These are phyloP conservation scores for Botrytis cinerea DNA, from an alignment of 2,329 filamentous ascomycete species.

Conservation along the genomic window DNA sequence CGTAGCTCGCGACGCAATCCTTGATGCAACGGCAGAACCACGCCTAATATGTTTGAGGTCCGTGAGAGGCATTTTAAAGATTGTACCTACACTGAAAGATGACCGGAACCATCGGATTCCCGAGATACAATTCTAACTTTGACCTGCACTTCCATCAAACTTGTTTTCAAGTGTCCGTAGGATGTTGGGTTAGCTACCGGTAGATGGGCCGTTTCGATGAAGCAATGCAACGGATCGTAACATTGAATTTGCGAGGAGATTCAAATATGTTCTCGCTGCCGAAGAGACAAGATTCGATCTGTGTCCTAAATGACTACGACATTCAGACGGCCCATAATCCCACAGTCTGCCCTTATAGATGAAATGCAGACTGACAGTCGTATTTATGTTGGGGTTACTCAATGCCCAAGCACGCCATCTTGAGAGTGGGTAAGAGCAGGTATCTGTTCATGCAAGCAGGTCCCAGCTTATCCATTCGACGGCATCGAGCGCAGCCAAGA, in stretches of 20 bases:
- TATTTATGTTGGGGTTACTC: not conserved
- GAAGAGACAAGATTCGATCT: not conserved
- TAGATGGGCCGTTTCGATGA: not conserved
- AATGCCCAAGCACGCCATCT: not conserved
- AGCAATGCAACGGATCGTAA: not conserved
- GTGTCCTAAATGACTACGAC: not conserved
- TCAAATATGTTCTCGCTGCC: not conserved
- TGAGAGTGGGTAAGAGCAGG: not conserved
- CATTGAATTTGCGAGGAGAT: not conserved
- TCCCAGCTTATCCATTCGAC: not conserved
- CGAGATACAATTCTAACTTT: not conserved
- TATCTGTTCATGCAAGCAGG: constrained; percentile 12
- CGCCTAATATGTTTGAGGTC: not conserved
- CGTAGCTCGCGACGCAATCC: not conserved
- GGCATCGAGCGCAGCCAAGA: not conserved
- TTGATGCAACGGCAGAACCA: not conserved
- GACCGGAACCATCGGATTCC: not conserved
- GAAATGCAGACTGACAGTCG: not conserved
- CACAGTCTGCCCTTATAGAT: not conserved
- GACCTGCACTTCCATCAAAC: not conserved
- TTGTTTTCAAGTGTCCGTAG: not conserved
- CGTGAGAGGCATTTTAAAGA: not conserved
- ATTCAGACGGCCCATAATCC: not conserved
- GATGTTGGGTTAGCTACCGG: not conserved
- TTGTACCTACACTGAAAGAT: not conserved